Conservation (phyloP, 2,329 filamentous ascomycete genomes). For the Epichloe baconii region DNA sequence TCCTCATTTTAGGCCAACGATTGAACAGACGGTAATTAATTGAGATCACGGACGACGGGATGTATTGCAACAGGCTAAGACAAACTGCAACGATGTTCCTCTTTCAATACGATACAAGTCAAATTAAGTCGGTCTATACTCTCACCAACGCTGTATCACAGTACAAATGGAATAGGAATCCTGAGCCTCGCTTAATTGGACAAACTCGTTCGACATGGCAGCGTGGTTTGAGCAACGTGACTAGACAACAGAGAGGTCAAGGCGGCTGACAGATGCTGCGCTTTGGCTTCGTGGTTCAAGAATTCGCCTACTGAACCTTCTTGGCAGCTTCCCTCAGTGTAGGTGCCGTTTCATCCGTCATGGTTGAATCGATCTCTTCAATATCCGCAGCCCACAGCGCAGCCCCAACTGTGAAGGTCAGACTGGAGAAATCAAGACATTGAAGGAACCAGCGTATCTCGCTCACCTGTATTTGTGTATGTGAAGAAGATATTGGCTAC, state of each 20-base stretch:
- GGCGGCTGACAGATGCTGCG: neutral
- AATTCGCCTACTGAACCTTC: slow-evolving; percentile 22
- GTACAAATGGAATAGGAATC: neutral
- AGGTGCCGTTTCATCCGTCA: slow-evolving; percentile 38
- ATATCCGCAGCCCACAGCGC: slow-evolving; percentile 91
- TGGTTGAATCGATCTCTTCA: slow-evolving; percentile 41
- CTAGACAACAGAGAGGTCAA: neutral
- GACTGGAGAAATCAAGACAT: neutral
- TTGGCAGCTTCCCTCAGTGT: slow-evolving; percentile 34
- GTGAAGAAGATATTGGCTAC: slow-evolving; percentile 71
- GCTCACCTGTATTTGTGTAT: slow-evolving; percentile 71
- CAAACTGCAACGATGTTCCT: neutral
- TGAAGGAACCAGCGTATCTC: slow-evolving; percentile 10
- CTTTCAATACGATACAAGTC: neutral
- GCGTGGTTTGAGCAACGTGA: neutral
- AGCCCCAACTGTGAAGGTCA: slow-evolving; percentile 51
- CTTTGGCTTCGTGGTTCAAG: neutral
- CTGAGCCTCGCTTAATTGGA: neutral
- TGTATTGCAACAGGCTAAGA: neutral
- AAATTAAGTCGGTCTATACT: neutral
- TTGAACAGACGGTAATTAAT: neutral
- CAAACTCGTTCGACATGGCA: neutral
- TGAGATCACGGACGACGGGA: neutral
- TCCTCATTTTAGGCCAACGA: neutral
- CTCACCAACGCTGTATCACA: neutral